A percentile compares a stretch with the other conserved stretches of the same genome.
Evolutionary conservation across 2,329 filamentous ascomycete genomes (phyloP).

Genomic region (Neocatenulostroma microsporum): DNA sequence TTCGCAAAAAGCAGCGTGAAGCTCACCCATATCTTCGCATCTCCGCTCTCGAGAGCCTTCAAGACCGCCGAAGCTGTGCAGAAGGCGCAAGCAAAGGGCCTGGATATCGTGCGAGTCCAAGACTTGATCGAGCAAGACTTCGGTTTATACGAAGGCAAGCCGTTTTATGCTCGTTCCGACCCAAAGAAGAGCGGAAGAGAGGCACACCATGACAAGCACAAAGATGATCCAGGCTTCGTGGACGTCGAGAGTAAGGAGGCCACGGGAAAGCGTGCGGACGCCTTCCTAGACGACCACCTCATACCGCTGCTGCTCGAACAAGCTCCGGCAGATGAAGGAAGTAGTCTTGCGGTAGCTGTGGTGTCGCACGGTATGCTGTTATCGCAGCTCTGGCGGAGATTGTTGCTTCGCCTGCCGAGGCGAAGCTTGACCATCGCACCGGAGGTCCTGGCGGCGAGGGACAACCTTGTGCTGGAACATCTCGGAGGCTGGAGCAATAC

Average conservation of each 20-base stretch:
- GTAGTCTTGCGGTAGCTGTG: conserved; percentile 49
- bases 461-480: conserved; percentile 40
- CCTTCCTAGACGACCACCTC: conserved; percentile 60
- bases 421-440: conserved; percentile 39
- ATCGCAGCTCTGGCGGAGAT: conserved; percentile 55
- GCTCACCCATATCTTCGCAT: conserved; percentile 67
- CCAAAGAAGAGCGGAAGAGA: conserved; percentile 32
- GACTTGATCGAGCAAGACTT: conserved; percentile 67
- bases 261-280: conserved; percentile 56
- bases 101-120: conserved; percentile 33
- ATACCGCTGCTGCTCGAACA: conserved; percentile 44
- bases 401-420: conserved; percentile 50
- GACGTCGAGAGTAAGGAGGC: conserved; percentile 61
- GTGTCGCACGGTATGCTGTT: conserved; percentile 82
- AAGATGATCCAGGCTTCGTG: conserved; percentile 38
- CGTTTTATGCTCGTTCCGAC: conserved; percentile 41
- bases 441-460: conserved; percentile 33
- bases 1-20: conserved; percentile 57
- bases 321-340: conserved; percentile 5
- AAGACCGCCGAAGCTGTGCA: conserved; percentile 62
- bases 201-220: conserved; percentile 32
- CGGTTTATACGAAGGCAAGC: conserved; percentile 60
- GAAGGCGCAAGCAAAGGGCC: conserved; percentile 2
- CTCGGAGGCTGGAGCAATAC: conserved; percentile 59
- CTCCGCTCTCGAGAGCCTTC: conserved; percentile 65